phyloP scores from a whole-genome alignment of 116 monocot species.

The Papilionanthe hybrid region DNA sequence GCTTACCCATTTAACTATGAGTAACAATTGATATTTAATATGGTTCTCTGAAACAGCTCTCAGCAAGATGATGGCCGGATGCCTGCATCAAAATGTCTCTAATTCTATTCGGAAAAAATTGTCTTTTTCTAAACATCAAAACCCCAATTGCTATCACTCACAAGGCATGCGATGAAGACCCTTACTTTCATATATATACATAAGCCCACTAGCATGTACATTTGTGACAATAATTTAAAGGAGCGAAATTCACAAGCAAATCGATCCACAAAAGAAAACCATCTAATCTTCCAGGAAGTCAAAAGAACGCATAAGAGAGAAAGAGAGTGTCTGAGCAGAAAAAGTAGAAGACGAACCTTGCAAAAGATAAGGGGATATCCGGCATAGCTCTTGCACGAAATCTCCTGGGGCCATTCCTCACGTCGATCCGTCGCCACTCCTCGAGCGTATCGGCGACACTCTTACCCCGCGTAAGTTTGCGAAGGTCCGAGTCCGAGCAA shows the following conservation, averaged over 20 bases:
- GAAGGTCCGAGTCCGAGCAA: slow-evolving; percentile 17
- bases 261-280: not conserved
- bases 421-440: slow-evolving; percentile 21
- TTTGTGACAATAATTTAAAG: not conserved
- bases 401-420: slow-evolving; percentile 13
- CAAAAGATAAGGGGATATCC: slow-evolving; percentile 19
- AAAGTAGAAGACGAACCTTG: slow-evolving; percentile 7
- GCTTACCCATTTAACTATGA: not conserved
- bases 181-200: not conserved
- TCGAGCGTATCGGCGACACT: slow-evolving; percentile 14
- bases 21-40: not conserved
- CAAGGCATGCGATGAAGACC: not conserved
- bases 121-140: not conserved
- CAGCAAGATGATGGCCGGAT: not conserved
- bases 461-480: not conserved
- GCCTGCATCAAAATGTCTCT: not conserved
- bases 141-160: not conserved
- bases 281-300: not conserved
- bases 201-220: not conserved
- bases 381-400: slow-evolving; percentile 19
- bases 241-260: not conserved
- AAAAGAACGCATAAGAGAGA: not conserved
- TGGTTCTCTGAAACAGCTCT: not conserved
- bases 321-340: not conserved
- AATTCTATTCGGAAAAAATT: not conserved